Conservation (phyloP, 352 stramenopile genomes). For the Stramenopiles sp. region DNA sequence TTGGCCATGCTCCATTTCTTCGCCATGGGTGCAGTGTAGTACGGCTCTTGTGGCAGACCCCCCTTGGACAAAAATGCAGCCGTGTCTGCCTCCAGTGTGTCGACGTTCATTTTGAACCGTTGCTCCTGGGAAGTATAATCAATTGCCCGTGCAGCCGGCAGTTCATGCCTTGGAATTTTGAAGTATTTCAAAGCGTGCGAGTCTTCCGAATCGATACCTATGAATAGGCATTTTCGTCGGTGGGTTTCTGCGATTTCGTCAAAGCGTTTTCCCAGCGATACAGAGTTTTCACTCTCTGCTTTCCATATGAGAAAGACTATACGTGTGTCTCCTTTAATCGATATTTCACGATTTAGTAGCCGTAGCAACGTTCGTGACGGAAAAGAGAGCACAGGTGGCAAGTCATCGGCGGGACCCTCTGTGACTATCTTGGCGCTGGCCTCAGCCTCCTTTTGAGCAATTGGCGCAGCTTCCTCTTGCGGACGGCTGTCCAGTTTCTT, state of each 20-base stretch:
- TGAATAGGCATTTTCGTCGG: background rate
- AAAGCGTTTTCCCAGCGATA: background rate
- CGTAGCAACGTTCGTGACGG: background rate
- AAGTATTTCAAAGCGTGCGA: background rate
- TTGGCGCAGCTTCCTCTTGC: background rate
- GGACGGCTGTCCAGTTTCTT: background rate
- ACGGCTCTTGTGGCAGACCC: background rate
- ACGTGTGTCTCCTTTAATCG: background rate
- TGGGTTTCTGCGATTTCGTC: background rate
- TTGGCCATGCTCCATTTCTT: background rate
- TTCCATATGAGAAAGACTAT: background rate
- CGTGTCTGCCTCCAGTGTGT: background rate
- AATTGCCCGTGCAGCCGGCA: background rate
- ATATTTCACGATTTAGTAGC: conserved; percentile 8
- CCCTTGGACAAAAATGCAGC: background rate
- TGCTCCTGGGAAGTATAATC: background rate
- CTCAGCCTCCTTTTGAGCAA: too few relatives aligned
- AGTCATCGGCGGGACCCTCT: too few relatives aligned
- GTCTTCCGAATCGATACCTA: background rate
- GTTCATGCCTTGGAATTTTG: background rate
- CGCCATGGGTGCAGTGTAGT: background rate
- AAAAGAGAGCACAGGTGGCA: background rate
- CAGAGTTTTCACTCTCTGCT: conserved; percentile 3
- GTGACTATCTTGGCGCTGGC: background rate
- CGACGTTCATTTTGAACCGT: background rate